Conservation (phyloP, 2,329 filamentous ascomycete genomes). For the Nigrospora osmanthi region DNA sequence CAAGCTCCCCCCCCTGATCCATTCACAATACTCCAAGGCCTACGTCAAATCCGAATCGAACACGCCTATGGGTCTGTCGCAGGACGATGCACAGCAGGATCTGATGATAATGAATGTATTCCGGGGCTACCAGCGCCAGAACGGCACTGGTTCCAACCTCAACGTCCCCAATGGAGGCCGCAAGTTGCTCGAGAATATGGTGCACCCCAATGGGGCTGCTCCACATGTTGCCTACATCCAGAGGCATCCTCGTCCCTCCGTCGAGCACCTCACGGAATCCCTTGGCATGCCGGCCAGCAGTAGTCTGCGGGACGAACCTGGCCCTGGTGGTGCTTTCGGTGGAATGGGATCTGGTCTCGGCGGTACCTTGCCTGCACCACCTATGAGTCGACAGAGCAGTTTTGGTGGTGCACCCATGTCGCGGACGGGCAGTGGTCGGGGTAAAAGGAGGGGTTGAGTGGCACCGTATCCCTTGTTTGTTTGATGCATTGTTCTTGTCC, state of each 20-base stretch:
- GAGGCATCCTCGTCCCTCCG: conserved; percentile 32
- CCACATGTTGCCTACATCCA: conserved; percentile 41
- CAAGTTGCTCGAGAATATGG: conserved; percentile 47
- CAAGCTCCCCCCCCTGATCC: conserved; percentile 49
- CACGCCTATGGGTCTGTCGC: conserved; percentile 40
- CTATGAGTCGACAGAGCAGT: conserved; percentile 51
- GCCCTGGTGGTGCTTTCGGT: conserved; percentile 12
- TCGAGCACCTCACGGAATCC: conserved; percentile 40
- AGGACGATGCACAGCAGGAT: conserved; percentile 46
- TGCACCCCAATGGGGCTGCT: conserved; percentile 36
- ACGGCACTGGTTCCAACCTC: conserved; percentile 49
- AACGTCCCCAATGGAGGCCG: conserved; percentile 45
- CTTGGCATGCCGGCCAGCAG: conserved; percentile 40
- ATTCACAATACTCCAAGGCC: conserved; percentile 51
- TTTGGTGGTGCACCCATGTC: conserved; percentile 50
- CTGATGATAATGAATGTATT: conserved; percentile 51
- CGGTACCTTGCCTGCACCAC: conserved; percentile 22
- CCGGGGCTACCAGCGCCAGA: conserved; percentile 44
- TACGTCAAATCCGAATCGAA: conserved; percentile 48
- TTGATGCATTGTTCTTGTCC: too few species aligned
- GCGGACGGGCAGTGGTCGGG: conserved; percentile 36
- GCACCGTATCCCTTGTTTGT: too few species aligned
- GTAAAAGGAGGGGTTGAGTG: background rate
- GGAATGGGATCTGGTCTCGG: conserved; percentile 11
- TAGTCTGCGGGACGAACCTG: conserved; percentile 33